Conservation (phyloP, 2,329 filamentous ascomycete species). For the Epichloe uncinata region DNA sequence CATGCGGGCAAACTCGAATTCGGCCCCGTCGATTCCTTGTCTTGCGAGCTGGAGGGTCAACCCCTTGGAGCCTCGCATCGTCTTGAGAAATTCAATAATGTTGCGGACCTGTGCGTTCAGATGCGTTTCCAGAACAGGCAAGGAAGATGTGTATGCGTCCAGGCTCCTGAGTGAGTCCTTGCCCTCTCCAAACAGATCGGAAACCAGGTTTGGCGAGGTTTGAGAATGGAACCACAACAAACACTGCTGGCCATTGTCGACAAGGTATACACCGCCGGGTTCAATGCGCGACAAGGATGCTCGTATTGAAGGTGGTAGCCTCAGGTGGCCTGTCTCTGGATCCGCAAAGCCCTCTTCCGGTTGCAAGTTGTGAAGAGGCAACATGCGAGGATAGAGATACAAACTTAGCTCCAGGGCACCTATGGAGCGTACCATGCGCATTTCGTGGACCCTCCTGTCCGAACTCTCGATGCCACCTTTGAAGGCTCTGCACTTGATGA, state of each 20-base stretch:
- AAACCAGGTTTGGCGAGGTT: constrained; percentile 80
- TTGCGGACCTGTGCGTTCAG: constrained; percentile 93
- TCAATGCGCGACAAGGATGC: constrained; percentile 81
- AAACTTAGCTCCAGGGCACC: constrained; percentile 73
- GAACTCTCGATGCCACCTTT: constrained; percentile 86
- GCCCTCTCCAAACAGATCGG: constrained; percentile 77
- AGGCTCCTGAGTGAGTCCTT: constrained; percentile 56
- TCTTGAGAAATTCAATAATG: constrained; percentile 73
- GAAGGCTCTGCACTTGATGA: constrained; percentile 84
- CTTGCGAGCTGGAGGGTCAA: constrained; percentile 80
- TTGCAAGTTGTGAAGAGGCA: constrained; percentile 79
- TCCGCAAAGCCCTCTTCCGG: constrained; percentile 89
- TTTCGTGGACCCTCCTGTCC: constrained; percentile 81
- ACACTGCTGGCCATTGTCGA: constrained; percentile 89
- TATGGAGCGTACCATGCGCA: constrained; percentile 81
- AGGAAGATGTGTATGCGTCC: constrained; percentile 64
- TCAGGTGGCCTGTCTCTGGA: constrained; percentile 67
- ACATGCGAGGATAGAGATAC: constrained; percentile 90
- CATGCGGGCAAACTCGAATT: constrained; percentile 89
- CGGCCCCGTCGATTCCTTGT: constrained; percentile 85
- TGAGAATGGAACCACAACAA: constrained; percentile 87
- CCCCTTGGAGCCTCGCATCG: constrained; percentile 72
- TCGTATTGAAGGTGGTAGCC: constrained; percentile 67
- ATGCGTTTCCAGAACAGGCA: constrained; percentile 81
- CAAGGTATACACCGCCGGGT: constrained; percentile 82